Base-by-base conservation (phyloP, 2,329 filamentous ascomycete genomes). In the Botrytis fabae region DNA sequence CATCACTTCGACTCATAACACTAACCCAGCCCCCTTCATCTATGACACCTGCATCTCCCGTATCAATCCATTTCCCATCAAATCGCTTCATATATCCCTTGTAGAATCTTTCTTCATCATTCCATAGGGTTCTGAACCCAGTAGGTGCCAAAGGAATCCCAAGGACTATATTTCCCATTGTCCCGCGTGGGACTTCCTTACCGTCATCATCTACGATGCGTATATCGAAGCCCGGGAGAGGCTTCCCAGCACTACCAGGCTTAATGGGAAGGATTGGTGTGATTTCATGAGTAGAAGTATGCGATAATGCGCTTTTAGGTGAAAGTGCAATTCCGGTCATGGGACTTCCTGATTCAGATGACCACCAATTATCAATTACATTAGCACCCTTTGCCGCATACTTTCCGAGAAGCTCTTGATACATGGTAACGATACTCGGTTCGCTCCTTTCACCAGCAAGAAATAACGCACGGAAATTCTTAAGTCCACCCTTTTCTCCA, bases 131-230 rank as follows among this genome's bases (percentile, higher is more conserved):
- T 0, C 93, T 91, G 79, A 98, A 94, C 0, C 91, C 94, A 0
- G 94, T 96, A 0, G 95, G 95, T 0, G 93, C 93, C 42, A 98
- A 85, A 0, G 95, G 95, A 71, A 93, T 87, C 0, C 86, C 92
- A 69, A 98, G 85, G 16, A 98, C 94, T 75, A 98, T 96, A 80
- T 98, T 98, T 0, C 95, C 95, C 93, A 97, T 97, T 35, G 84
- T 89, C 1, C 92, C 93, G 44, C 83, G 85, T n/a, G 87, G 81
- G 0, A 97, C 85, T 80, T 94, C 91, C 1, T 87, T 85, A 8
- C 95, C 95, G 0, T 89, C 84, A 78, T 98, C 94, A 80, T 97
- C 90, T 4, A 98, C 94, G 22, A 95, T 86, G 25, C 91, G 88
- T 5, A 98, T 92, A 78, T 97, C 93, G 78, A 97, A 98, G 0